phyloP scores from a whole-genome alignment of 371 early-diverging fungal species.

The Mortierella sp. region DNA sequence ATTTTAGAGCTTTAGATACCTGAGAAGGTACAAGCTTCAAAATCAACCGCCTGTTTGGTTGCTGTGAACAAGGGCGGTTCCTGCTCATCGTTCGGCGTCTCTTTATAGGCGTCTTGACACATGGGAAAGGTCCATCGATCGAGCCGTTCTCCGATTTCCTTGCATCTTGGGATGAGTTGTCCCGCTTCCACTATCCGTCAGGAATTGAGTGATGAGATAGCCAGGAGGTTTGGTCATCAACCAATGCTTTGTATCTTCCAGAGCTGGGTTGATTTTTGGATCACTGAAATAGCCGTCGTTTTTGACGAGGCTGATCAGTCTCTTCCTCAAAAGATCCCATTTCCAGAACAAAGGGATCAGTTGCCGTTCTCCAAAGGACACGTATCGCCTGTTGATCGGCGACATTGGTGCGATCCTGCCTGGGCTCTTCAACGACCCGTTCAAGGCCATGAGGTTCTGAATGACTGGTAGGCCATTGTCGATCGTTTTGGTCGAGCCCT shows the following conservation, averaged over 20 bases:
- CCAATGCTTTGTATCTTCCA: background rate
- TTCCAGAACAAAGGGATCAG: slow-evolving; percentile 4
- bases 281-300: slow-evolving; percentile 8
- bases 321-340: background rate
- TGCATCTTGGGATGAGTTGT: too few species aligned
- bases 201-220: background rate
- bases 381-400: background rate
- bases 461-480: slow-evolving; percentile 3
- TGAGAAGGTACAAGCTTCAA: too few species aligned
- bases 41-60: too few species aligned
- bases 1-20: too few species aligned
- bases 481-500: slow-evolving; percentile 10
- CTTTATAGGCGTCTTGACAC: too few species aligned
- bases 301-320: background rate
- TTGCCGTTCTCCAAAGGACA: slow-evolving; percentile 6
- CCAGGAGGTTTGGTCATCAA: background rate
- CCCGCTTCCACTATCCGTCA: too few species aligned
- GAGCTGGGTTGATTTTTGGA: slow-evolving; percentile 2
- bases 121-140: too few species aligned
- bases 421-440: background rate
- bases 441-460: slow-evolving; percentile 6
- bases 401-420: slow-evolving; percentile 2
- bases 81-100: too few species aligned
- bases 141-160: too few species aligned
- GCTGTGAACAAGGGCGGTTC: too few species aligned